Evolutionary conservation across 345 rosid genomes (phyloP), one percentile per base, ranked within the genome.

Genomic region (Moricandia moricandioides): DNA sequence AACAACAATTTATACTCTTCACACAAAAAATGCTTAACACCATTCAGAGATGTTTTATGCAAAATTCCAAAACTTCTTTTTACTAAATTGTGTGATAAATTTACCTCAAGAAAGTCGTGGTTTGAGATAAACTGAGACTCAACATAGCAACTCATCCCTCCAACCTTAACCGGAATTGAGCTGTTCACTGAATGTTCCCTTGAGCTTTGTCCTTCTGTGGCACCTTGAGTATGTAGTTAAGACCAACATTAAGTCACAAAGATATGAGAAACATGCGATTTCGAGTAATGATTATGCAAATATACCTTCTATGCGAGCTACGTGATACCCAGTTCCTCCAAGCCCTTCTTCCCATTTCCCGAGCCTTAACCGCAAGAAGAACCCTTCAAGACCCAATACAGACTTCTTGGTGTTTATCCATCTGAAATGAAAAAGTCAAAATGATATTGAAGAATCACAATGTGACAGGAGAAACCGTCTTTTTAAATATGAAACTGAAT

Each of bases 41-140:
- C 24, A 21, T 21, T 21, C 24, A 21, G 24, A 21, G 24, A 21
- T 21, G 24, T 2, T 29, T 29, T 29, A 29, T 55, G 59, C 59
- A 10, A 21, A 56, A 59, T 30, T 60, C 11, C 11, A 60, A 31
- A 59, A 59, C 63, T 59, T 21, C 24, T 21, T 21, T 21, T 21
- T 21, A 21, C 24, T 21, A 21, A 21, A 21, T 21, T 21, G 24
- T 21, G 24, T 21, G 24, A 21, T 21, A 21, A 21, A 21, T 21
- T 13, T 76, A 90, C 97, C 97, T 87, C 88, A 6, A 83, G 87
- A 78, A 94, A 94, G 65, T 91, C 87, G 0, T 88, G 89, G 85
- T 91, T 94, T 49, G 98, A 94, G 76, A 94, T 84, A 79, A 83
- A 88, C 79, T 74, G 93, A 79, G 87, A 83, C 79, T 85, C 91